Conservation (phyloP, 768 basidiomycete genomes). For the Psilocybe tampanensis region DNA sequence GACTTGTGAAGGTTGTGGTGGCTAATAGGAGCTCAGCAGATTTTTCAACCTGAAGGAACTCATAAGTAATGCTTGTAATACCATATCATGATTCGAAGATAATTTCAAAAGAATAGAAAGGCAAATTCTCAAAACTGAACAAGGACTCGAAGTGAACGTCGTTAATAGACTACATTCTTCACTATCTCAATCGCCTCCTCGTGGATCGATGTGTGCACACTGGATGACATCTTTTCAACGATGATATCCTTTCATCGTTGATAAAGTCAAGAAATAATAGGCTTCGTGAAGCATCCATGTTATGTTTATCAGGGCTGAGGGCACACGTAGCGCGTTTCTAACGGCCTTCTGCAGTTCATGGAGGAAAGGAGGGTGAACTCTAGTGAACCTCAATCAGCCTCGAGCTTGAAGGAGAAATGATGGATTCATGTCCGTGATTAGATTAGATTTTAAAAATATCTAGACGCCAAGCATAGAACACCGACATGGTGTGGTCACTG, state of each 20-base stretch:
- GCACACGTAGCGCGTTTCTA: background rate
- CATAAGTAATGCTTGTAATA: background rate
- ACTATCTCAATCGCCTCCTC: background rate
- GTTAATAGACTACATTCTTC: background rate
- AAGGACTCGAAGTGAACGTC: background rate
- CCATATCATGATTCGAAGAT: background rate
- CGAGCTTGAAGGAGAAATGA: background rate
- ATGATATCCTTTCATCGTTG: background rate
- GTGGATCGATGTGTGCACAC: background rate
- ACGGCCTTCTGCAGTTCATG: background rate
- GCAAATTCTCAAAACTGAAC: background rate
- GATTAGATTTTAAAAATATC: slow-evolving; percentile 3
- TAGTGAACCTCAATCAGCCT: background rate
- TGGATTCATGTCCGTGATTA: background rate
- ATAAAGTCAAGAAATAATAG: background rate
- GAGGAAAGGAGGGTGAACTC: background rate
- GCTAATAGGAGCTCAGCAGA: background rate
- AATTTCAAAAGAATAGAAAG: background rate
- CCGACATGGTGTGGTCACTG: background rate
- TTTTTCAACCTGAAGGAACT: background rate
- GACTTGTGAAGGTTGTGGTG: background rate
- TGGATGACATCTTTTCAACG: background rate
- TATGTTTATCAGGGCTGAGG: slow-evolving; percentile 3
- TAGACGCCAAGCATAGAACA: slow-evolving; percentile 2
- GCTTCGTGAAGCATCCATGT: background rate